A percentile compares a stretch with the other conserved stretches of the same genome.
Conservation (phyloP, 1,139 yeast species). For the Taiozyma sp. region DNA sequence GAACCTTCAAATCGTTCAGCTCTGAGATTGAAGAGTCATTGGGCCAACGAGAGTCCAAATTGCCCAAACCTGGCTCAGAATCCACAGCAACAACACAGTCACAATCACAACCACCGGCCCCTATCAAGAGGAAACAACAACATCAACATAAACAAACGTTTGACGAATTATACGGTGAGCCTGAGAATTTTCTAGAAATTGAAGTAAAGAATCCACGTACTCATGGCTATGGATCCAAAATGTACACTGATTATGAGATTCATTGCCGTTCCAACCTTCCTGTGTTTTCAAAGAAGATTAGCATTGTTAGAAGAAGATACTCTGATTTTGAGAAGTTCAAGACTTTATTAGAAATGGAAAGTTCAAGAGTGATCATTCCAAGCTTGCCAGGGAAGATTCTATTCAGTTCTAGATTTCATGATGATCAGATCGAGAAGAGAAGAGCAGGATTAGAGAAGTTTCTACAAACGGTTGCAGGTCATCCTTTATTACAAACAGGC, state of each 20-base stretch:
- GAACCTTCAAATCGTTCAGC: conserved; percentile 20
- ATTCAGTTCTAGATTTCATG: conserved; percentile 68
- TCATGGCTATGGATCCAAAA: conserved; percentile 62
- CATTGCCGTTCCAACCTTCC: conserved; percentile 87
- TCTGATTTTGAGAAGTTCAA: conserved; percentile 85
- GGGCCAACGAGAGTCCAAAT: neutral
- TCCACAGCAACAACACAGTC: neutral
- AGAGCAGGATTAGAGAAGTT: conserved; percentile 83
- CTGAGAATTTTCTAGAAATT: conserved; percentile 90
- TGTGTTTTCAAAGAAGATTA: conserved; percentile 62
- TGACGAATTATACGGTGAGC: conserved; percentile 87
- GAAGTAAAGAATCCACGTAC: conserved; percentile 81
- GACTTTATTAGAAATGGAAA: conserved; percentile 69
- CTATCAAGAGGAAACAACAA: neutral
- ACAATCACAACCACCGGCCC: neutral
- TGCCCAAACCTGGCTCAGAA: neutral
- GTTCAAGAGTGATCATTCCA: conserved; percentile 78
- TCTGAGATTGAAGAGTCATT: conserved; percentile 23
- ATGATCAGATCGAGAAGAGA: conserved; percentile 79
- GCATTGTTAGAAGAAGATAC: conserved; percentile 80
- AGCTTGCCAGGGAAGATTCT: conserved; percentile 75
- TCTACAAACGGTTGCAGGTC: conserved; percentile 80
- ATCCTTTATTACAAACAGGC: conserved; percentile 89
- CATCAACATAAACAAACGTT: conserved; percentile 46
- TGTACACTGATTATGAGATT: conserved; percentile 90